These are phyloP conservation scores for Gossypium australe DNA, from an alignment of 345 rosid genomes.

Conservation along the genomic window DNA sequence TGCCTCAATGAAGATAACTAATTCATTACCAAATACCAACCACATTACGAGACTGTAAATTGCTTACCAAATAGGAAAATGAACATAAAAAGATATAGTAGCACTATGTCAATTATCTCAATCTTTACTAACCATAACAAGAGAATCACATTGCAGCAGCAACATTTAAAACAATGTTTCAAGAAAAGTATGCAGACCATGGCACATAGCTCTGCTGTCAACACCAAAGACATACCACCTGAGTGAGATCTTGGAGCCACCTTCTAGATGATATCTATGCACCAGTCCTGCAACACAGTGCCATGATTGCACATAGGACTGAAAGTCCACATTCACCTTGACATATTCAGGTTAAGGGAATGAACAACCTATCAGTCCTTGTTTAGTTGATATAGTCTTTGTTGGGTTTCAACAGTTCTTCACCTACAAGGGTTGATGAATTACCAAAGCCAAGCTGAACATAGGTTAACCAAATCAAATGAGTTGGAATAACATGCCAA, in stretches of 20 bases:
- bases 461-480: not conserved
- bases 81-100: not conserved
- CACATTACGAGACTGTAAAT: not conserved
- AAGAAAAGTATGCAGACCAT: not conserved
- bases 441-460: not conserved
- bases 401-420: not conserved
- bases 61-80: not conserved
- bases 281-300: not conserved
- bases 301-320: not conserved
- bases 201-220: not conserved
- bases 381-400: not conserved
- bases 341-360: not conserved
- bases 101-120: not conserved
- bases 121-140: not conserved
- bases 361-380: not conserved
- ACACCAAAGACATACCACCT: not conserved
- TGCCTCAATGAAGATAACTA: not conserved
- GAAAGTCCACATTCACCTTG: not conserved
- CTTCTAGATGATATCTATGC: not conserved
- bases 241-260: not conserved
- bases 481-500: not conserved
- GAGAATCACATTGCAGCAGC: not conserved
- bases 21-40: not conserved
- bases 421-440: not conserved
- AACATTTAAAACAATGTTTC: not conserved